Base-by-base conservation (phyloP, 179 eudicot genomes). In the Gypsophila paniculata region DNA sequence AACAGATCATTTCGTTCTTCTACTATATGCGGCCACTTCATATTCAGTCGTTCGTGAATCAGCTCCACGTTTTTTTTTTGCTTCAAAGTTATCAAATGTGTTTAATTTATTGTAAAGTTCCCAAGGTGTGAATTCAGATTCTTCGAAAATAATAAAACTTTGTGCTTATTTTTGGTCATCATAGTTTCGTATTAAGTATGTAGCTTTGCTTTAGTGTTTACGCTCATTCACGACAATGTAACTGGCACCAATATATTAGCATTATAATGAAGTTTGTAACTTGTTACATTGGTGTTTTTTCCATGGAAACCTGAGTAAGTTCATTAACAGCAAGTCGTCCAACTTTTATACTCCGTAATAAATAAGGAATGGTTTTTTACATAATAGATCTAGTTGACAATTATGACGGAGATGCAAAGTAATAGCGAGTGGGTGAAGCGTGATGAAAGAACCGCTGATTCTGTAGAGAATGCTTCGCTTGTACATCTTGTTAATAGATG, bases 1-100 rank as follows among this genome's bases (percentile, higher is more conserved):
- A 68, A 81, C 81, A 48, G 55, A 70, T 15, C 15, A 21, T 65
- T 15, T 44, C 23, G 19, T 42, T 63, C 26, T 39, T 60, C 61
- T 32, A 15, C 19, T 21, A 10, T 10, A 44, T 44, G 13, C 39
- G 29, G 53, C 19, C 44, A 23, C 6, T 34, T 17, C 44, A 15
- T 61, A 32, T 29, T 61, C 65, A 42, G 23, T 2, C 9, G 4
- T 3, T 8, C 23, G 10, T 6, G 10, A 8, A 52, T 69, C 12
- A n/a, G 22, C 32, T 69, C 15, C 6, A 10, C 4, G 9, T 68
- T 42, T 6, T 42, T 46, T 46, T 46, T 46, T 46, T 46, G 44
- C 44, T 39, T 39, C 44, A 6, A 39, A 2, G 44, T 39, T 39
- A 39, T 39, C 9, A 39, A 39, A 39, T 39, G 14, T 44, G 51